phyloP scores from a whole-genome alignment of 2,329 filamentous ascomycete genomes.

The Colletotrichum sidae region DNA sequence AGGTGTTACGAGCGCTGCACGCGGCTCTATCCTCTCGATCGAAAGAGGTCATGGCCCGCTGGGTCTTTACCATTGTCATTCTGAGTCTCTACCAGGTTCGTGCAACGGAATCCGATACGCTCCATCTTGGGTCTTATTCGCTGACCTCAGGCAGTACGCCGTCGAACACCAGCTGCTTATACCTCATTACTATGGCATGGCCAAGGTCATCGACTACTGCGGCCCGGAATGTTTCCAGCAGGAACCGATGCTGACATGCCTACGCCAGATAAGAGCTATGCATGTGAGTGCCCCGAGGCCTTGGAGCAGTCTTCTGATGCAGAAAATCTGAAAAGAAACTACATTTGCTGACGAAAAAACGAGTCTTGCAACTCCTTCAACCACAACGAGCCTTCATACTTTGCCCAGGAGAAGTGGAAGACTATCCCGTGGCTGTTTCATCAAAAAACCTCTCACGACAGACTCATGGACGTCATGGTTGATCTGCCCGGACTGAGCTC shows the following conservation, averaged over 20 bases:
- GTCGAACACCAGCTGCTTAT: constrained; percentile 11
- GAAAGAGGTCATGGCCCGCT: constrained; percentile 4
- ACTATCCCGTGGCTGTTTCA: constrained; percentile 7
- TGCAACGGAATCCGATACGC: background rate
- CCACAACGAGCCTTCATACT: constrained; percentile 12
- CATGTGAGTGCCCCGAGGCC: background rate
- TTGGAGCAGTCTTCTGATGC: too few relatives aligned
- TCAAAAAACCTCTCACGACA: constrained; percentile 17
- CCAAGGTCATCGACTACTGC: constrained; percentile 14
- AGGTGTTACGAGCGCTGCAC: constrained; percentile 9
- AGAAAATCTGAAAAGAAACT: too few relatives aligned
- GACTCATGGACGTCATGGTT: constrained; percentile 14
- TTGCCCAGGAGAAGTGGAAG: constrained; percentile 17
- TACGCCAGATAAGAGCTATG: constrained; percentile 15
- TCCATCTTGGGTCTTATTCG: background rate
- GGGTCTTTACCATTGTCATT: constrained; percentile 24
- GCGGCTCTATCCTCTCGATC: constrained; percentile 8
- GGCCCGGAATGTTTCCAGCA: constrained; percentile 25
- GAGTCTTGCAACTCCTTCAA: constrained; percentile 23
- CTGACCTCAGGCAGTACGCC: constrained; percentile 4
- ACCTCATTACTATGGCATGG: constrained; percentile 19
- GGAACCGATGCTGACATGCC: constrained; percentile 25
- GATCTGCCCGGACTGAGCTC: constrained; percentile 11
- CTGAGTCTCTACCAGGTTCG: constrained; percentile 25
- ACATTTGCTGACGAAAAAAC: background rate